phyloP scores from a whole-genome alignment of 371 early-diverging fungal genomes.

The Haplosporangium sp. region DNA sequence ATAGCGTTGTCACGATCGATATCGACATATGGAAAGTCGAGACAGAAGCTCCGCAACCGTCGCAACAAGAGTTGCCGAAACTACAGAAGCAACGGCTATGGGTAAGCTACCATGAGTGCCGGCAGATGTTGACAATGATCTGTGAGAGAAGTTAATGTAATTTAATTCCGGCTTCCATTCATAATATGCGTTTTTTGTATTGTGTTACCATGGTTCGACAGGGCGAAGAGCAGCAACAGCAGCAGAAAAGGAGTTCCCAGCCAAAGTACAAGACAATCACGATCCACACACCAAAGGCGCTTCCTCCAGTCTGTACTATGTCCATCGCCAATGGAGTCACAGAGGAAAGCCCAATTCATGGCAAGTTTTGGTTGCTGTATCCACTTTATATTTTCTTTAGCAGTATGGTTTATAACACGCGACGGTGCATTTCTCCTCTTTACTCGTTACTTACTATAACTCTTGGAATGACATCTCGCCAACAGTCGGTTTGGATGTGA shows the following conservation, averaged over 20 bases:
- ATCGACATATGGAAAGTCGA: constrained; percentile 19
- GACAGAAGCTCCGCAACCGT: neutral
- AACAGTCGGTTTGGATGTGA: constrained; percentile 33
- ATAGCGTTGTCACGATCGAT: constrained; percentile 19
- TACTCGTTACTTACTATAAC: neutral
- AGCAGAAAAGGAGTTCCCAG: neutral
- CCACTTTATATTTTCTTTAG: neutral
- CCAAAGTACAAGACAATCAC: constrained; percentile 22
- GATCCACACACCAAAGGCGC: constrained; percentile 14
- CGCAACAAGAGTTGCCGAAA: neutral
- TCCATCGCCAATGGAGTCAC: neutral
- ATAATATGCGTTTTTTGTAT: too few species aligned
- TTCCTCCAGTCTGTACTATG: constrained; percentile 11
- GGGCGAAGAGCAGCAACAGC: neutral
- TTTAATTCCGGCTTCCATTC: too few species aligned
- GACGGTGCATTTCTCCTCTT: neutral
- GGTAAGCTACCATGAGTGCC: neutral
- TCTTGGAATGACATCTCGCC: too few species aligned
- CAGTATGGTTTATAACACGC: too few species aligned
- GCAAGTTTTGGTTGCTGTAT: constrained; percentile 12
- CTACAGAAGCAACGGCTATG: neutral
- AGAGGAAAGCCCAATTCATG: constrained; percentile 7
- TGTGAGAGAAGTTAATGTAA: too few species aligned
- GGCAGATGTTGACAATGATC: too few species aligned
- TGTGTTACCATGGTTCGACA: too few species aligned